phyloP scores from a whole-genome alignment of 2,329 filamentous ascomycete genomes.

The Fusarium sp. region DNA sequence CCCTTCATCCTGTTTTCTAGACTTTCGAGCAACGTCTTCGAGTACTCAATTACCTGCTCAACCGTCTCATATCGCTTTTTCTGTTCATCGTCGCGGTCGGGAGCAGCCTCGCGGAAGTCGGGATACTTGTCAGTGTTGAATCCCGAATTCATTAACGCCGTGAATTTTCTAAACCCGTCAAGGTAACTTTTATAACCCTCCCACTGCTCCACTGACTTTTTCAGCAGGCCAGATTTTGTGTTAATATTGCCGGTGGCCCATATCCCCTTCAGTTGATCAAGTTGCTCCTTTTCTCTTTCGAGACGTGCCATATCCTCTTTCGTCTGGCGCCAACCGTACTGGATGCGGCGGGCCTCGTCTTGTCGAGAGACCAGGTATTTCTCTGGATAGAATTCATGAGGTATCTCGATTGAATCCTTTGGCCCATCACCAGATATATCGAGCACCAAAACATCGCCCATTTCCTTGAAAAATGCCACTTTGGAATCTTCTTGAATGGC shows the following conservation, averaged over 20 bases:
- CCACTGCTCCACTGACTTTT: slow-evolving; percentile 50
- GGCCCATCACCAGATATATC: slow-evolving; percentile 58
- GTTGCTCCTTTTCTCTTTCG: slow-evolving; percentile 40
- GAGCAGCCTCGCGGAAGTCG: slow-evolving; percentile 55
- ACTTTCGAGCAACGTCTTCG: slow-evolving; percentile 51
- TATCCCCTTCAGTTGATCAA: slow-evolving; percentile 47
- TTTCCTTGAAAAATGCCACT: slow-evolving; percentile 58
- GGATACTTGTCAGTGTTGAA: slow-evolving; percentile 55
- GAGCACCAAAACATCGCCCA: slow-evolving; percentile 64
- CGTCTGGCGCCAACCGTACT: slow-evolving; percentile 51
- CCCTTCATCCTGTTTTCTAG: slow-evolving; percentile 51
- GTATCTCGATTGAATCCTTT: slow-evolving; percentile 61
- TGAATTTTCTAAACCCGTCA: slow-evolving; percentile 52
- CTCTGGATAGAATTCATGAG: slow-evolving; percentile 64
- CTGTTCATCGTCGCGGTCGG: slow-evolving; percentile 51
- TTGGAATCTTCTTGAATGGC: slow-evolving; percentile 52
- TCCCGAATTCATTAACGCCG: slow-evolving; percentile 52
- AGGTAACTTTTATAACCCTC: slow-evolving; percentile 51
- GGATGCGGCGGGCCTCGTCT: slow-evolving; percentile 60
- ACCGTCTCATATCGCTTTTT: slow-evolving; percentile 47
- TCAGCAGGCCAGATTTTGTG: slow-evolving; percentile 50
- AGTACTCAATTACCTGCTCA: slow-evolving; percentile 51
- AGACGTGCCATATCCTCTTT: slow-evolving; percentile 47
- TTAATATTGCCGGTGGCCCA: slow-evolving; percentile 40
- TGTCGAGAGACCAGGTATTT: slow-evolving; percentile 61